Percentiles rank a stretch among this genome's conserved stretches.
Evolutionary conservation across 495 filamentous ascomycete species (phyloP).

Genomic region (Aspergillus baeticus): DNA sequence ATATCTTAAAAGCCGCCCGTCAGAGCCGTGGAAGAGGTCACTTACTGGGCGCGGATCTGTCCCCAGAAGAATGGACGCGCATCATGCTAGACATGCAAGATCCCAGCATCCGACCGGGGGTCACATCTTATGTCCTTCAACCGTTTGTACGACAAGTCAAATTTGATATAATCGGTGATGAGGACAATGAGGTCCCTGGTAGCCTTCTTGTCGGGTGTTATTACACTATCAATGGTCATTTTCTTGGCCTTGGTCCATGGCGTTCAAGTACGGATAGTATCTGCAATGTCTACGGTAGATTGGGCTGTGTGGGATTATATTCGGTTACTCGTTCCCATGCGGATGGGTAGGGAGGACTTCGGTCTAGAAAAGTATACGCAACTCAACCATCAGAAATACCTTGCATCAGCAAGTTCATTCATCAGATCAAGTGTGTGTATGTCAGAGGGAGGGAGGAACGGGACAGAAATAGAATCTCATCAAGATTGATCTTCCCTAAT

Average conservation of each 20-base stretch:
- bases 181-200: neutral
- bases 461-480: too few relatives aligned
- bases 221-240: slow-evolving; percentile 18
- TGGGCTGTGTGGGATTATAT: slow-evolving; percentile 1
- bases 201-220: slow-evolving; percentile 20
- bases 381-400: too few relatives aligned
- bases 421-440: too few relatives aligned
- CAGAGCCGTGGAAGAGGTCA: slow-evolving; percentile 35
- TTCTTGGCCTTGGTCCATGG: slow-evolving; percentile 20
- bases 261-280: slow-evolving; percentile 4
- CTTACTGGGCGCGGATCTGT: slow-evolving; percentile 32
- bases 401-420: too few relatives aligned
- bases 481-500: too few relatives aligned
- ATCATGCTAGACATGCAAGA: slow-evolving; percentile 15
- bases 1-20: slow-evolving; percentile 33
- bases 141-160: slow-evolving; percentile 18
- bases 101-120: neutral
- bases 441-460: too few relatives aligned
- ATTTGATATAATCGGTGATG: slow-evolving; percentile 13
- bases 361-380: neutral
- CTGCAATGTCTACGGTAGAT: slow-evolving; percentile 6
- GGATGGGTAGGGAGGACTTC: neutral
- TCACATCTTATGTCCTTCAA: slow-evolving; percentile 22
- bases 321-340: slow-evolving; percentile 5
- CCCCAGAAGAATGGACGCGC: slow-evolving; percentile 18